Base-by-base conservation (phyloP, 805 yeast genomes). In the Kodamaea kaohsiungensis region DNA sequence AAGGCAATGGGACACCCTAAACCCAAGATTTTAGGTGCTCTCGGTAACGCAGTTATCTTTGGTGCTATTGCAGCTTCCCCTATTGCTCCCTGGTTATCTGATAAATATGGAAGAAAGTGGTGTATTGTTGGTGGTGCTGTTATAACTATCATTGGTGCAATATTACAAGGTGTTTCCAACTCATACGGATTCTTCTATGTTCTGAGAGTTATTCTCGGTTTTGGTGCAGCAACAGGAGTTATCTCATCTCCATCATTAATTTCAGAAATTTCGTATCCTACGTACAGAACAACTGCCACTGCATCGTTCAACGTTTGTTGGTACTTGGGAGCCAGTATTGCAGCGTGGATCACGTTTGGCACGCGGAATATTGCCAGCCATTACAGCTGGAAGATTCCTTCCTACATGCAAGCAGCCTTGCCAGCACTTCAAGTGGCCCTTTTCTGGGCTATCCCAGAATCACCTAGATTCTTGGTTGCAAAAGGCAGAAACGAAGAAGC, bases 301-400 rank as follows among this genome's bases (percentile, higher is more conserved):
- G 71, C 82, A 12, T 66, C 75, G 52, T 82, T 73, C 67, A 82
- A 81, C 63, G 72, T 77, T 19, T 75, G 76, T 56, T 80, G 83
- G 84, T 80, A 78, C 60, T 60, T 79, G 40, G 86, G 86, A 42
- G 82, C 83, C 12, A 62, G 79, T 53, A 63, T 81, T 47, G 81
- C 85, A 5, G 80, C 82, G 25, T 77, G 82, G 80, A 73, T 76
- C 47, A 71, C 82, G 2, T 80, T 70, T 57, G 85, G 83, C 61
- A 70, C 82, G 13, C 64, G 72, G 49, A 56, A 60, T n/a, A 55
- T 71, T n/a, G 52, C 42, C 6, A 58, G 45, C 47, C 61, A 68
- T 40, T 75, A 77, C 73, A 68, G 76, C 30, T 83, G 86, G 86
- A 79, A 83, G 66, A 69, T 82, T 52, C 87, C 87, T 40, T 72